phyloP scores from a whole-genome alignment of 2,329 filamentous ascomycete species.

The Fusarium sp. region DNA sequence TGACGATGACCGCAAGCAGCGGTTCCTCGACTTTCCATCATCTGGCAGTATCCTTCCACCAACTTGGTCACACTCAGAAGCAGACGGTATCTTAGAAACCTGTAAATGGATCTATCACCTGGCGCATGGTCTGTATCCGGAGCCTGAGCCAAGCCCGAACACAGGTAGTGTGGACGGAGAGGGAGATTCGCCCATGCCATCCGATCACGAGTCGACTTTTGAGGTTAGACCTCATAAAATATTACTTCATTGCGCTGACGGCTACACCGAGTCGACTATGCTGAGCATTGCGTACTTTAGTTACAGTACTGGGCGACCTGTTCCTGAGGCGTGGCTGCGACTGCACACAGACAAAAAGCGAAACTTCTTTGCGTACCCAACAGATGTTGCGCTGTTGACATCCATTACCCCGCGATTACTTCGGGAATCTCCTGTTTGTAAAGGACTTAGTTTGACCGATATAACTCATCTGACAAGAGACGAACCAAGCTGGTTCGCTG shows the following conservation, averaged over 20 bases:
- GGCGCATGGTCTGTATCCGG: conserved; percentile 71
- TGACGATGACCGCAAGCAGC: conserved; percentile 55
- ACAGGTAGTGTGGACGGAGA: conserved; percentile 47
- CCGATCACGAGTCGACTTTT: conserved; percentile 30
- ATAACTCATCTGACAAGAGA: conserved; percentile 65
- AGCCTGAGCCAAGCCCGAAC: conserved; percentile 54
- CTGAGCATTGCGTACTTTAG: conserved; percentile 92
- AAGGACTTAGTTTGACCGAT: conserved; percentile 63
- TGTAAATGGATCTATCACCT: conserved; percentile 92
- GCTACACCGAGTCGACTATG: conserved; percentile 94
- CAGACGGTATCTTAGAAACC: conserved; percentile 85
- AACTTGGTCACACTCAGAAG: conserved; percentile 84
- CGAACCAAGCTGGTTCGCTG: conserved; percentile 83
- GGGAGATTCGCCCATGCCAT: conserved; percentile 46
- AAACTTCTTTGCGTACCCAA: conserved; percentile 96
- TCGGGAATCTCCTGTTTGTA: conserved; percentile 71
- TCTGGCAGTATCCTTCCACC: conserved; percentile 93
- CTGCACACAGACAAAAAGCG: conserved; percentile 84
- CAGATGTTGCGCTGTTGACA: conserved; percentile 85
- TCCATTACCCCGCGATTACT: conserved; percentile 82
- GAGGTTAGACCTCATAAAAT: conserved; percentile 70
- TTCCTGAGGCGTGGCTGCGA: conserved; percentile 87
- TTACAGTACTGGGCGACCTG: conserved; percentile 84
- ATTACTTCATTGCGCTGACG: conserved; percentile 92
- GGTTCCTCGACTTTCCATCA: conserved; percentile 81